Evolutionary conservation across 371 early-diverging fungal species (phyloP), one percentile per base, ranked within the genome.

Genomic region (Mortierella sp.): DNA sequence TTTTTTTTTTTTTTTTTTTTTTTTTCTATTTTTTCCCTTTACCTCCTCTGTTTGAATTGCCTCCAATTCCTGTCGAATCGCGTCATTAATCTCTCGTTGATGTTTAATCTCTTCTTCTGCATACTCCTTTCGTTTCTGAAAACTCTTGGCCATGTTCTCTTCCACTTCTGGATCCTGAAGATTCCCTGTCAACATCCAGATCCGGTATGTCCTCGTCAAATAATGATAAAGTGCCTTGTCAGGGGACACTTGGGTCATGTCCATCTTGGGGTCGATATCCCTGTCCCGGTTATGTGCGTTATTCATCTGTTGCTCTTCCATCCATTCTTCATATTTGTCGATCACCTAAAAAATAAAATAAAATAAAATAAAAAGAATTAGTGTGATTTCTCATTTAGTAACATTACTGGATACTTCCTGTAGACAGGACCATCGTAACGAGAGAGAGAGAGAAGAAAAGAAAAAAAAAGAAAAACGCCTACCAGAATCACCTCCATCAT

Each of bases 401-500:
- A n/a, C n/a, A n/a, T n/a, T n/a, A n/a, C n/a, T n/a, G n/a, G n/a
- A n/a, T n/a, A n/a, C n/a, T n/a, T n/a, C n/a, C n/a, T n/a, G n/a
- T n/a, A n/a, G n/a, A n/a, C n/a, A n/a, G n/a, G n/a, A n/a, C n/a
- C n/a, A n/a, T n/a, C n/a, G n/a, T n/a, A n/a, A n/a, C n/a, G n/a
- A n/a, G n/a, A n/a, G n/a, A n/a, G n/a, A n/a, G n/a, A n/a, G n/a
- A n/a, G n/a, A n/a, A n/a, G n/a, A n/a, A n/a, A n/a, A n/a, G n/a
- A 18, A 28, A 50, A 15, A 55, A 52, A 21, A 5, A 45, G 15
- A 57, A 47, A 16, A 53, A 53, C 2, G 37, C 81, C 59, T 84
- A 88, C 90, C 72, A 81, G 28, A 48, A 94, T 89, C 23, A 95
- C 82, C 59, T 96, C 95, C 18, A 95, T 90, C 85, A 99, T 82